These are phyloP conservation scores for Piper longum DNA, from an alignment of 164 flowering plant species.

Conservation along the genomic window DNA sequence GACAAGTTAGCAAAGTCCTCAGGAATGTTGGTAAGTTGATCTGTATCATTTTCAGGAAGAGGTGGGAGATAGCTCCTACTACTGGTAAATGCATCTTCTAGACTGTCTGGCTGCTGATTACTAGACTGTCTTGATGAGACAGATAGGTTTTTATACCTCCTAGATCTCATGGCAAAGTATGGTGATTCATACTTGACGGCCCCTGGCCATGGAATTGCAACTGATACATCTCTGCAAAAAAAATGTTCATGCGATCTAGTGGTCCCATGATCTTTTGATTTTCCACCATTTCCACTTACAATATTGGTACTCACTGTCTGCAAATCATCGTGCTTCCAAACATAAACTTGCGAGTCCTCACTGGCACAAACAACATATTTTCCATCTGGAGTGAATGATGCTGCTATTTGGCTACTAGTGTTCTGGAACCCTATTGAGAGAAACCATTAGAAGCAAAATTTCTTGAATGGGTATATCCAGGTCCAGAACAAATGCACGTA, in stretches of 20 bases:
- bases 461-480: background rate
- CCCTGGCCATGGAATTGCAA: constrained; percentile 84
- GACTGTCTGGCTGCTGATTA: constrained; percentile 10
- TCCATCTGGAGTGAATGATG: constrained; percentile 38
- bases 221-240: constrained; percentile 67
- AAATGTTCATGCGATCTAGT: constrained; percentile 53
- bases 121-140: constrained; percentile 20
- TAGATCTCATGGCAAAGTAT: constrained; percentile 20
- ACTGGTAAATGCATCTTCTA: constrained; percentile 18
- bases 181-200: constrained; percentile 44
- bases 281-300: constrained; percentile 14
- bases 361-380: constrained; percentile 59
- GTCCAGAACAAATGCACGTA: too few species aligned
- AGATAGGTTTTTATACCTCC: constrained; percentile 6
- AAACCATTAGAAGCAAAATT: background rate
- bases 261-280: constrained; percentile 20
- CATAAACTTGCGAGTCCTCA: constrained; percentile 69
- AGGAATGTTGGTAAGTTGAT: constrained; percentile 3
- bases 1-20: constrained; percentile 22
- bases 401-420: constrained; percentile 70
- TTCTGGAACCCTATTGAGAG: constrained; percentile 57
- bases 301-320: constrained; percentile 7
- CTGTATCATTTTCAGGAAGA: constrained; percentile 43
- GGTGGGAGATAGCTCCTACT: constrained; percentile 33
- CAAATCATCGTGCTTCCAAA: constrained; percentile 62